Percentiles rank a stretch among this genome's conserved stretches.
Conservation (phyloP, 805 yeast genomes). For the Kuraishia cidri region DNA sequence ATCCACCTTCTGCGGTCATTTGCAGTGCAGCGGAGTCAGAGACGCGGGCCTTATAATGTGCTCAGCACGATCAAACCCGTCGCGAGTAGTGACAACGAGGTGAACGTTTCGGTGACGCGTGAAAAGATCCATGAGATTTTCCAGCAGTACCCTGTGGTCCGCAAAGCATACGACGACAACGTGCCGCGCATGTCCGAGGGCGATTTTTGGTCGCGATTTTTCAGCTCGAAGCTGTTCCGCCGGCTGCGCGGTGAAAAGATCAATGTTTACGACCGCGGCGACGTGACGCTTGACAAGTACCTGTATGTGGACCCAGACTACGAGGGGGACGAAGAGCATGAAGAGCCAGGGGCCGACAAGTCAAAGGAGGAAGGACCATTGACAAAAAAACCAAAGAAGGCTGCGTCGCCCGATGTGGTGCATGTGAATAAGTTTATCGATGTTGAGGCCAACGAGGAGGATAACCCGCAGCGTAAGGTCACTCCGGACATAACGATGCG, state of each 20-base stretch:
- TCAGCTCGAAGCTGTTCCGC: conserved; percentile 81
- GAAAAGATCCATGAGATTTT: conserved; percentile 87
- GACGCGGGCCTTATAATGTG: conserved; percentile 89
- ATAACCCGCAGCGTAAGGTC: conserved; percentile 69
- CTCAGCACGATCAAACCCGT: conserved; percentile 90
- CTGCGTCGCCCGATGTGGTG: conserved; percentile 26
- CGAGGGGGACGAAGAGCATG: conserved; percentile 29
- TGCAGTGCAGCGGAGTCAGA: conserved; percentile 79
- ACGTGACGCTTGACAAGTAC: conserved; percentile 77
- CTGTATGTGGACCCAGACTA: conserved; percentile 58
- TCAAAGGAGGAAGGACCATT: background rate
- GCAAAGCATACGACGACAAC: conserved; percentile 79
- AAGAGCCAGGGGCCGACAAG: conserved; percentile 4
- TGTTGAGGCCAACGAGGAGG: conserved; percentile 71
- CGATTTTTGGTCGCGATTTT: conserved; percentile 94
- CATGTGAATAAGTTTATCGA: conserved; percentile 68
- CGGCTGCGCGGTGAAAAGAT: conserved; percentile 84
- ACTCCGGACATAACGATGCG: conserved; percentile 91
- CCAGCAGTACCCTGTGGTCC: conserved; percentile 86
- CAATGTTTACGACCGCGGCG: conserved; percentile 70
- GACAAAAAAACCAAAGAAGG: conserved; percentile 11
- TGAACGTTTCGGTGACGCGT: conserved; percentile 84
- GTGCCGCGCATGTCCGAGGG: conserved; percentile 88
- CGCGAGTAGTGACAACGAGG: conserved; percentile 87
- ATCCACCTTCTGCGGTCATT: conserved; percentile 73